phyloP scores from a whole-genome alignment of 805 yeast genomes.

The Candida boleticola region DNA sequence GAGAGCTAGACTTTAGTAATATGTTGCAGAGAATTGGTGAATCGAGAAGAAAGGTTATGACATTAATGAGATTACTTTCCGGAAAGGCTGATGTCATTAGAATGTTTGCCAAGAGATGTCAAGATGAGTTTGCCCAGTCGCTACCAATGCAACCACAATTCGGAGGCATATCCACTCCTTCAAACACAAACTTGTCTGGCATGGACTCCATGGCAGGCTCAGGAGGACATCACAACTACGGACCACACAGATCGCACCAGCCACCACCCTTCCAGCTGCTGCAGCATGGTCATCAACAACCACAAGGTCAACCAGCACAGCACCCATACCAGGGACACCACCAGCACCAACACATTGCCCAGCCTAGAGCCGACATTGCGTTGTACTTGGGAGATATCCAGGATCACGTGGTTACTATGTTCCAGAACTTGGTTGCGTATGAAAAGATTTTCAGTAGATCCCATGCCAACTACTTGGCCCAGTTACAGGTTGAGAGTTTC shows the following conservation, averaged over 20 bases:
- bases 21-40: conserved; percentile 87
- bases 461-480: conserved; percentile 90
- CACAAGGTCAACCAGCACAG: conserved; percentile 9
- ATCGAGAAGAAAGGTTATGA: conserved; percentile 88
- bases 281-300: conserved; percentile 20
- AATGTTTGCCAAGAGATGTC: conserved; percentile 94
- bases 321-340: conserved; percentile 7
- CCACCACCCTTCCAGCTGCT: conserved; percentile 28
- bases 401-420: conserved; percentile 96
- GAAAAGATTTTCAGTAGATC: conserved; percentile 92
- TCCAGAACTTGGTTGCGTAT: conserved; percentile 81
- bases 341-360: conserved; percentile 22
- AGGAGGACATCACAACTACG: conserved; percentile 2
- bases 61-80: conserved; percentile 79
- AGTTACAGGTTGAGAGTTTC: conserved; percentile 89
- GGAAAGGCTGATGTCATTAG: conserved; percentile 96
- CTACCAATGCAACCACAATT: conserved; percentile 4
- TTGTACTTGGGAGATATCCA: conserved; percentile 92
- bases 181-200: conserved; percentile 17
- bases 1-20: conserved; percentile 68
- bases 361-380: conserved; percentile 89
- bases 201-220: conserved; percentile 6
- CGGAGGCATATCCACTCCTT: conserved; percentile 2
- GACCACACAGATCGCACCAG: conserved; percentile 6
- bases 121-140: conserved; percentile 52